Evolutionary conservation across 805 yeast species (phyloP).

Genomic region (Cyberlindnera mississippiensis): DNA sequence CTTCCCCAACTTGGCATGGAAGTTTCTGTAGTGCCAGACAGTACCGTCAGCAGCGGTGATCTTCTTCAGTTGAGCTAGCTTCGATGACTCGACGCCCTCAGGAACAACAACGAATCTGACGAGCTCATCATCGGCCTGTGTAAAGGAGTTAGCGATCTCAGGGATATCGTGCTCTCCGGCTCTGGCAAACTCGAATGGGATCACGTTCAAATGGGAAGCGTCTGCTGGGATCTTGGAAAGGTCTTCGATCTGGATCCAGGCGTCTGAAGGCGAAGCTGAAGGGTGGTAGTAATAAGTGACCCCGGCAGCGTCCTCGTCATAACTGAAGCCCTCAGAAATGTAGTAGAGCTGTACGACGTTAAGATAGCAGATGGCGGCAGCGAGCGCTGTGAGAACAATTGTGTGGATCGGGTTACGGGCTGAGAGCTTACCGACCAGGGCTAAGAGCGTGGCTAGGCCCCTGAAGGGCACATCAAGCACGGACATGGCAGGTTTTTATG

Average conservation of each 20-base stretch:
- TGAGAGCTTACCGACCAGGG: slow-evolving; percentile 47
- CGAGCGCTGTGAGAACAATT: slow-evolving; percentile 61
- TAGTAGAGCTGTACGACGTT: slow-evolving; percentile 63
- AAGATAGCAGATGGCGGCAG: slow-evolving; percentile 79
- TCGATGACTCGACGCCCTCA: slow-evolving; percentile 12
- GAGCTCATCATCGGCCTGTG: slow-evolving; percentile 39
- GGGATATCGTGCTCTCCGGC: slow-evolving; percentile 40
- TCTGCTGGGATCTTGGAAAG: slow-evolving; percentile 30
- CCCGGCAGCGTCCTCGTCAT: slow-evolving; percentile 29
- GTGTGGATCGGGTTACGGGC: slow-evolving; percentile 87
- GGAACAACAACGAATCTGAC: slow-evolving; percentile 37
- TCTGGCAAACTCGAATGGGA: slow-evolving; percentile 56
- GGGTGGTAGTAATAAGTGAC: slow-evolving; percentile 35
- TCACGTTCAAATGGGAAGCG: slow-evolving; percentile 45
- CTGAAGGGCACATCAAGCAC: slow-evolving; percentile 29
- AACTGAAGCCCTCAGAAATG: slow-evolving; percentile 32
- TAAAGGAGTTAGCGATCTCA: slow-evolving; percentile 35
- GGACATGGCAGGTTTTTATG: slow-evolving; percentile 6
- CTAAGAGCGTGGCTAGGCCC: slow-evolving; percentile 35
- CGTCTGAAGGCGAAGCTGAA: slow-evolving; percentile 28
- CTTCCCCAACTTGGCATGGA: slow-evolving; percentile 50
- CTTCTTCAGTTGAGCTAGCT: slow-evolving; percentile 12
- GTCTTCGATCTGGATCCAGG: slow-evolving; percentile 51
- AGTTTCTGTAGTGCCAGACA: slow-evolving; percentile 56
- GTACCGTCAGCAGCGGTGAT: slow-evolving; percentile 38